Base-by-base conservation (phyloP, 768 basidiomycete species). In the Mycena vitilis region DNA sequence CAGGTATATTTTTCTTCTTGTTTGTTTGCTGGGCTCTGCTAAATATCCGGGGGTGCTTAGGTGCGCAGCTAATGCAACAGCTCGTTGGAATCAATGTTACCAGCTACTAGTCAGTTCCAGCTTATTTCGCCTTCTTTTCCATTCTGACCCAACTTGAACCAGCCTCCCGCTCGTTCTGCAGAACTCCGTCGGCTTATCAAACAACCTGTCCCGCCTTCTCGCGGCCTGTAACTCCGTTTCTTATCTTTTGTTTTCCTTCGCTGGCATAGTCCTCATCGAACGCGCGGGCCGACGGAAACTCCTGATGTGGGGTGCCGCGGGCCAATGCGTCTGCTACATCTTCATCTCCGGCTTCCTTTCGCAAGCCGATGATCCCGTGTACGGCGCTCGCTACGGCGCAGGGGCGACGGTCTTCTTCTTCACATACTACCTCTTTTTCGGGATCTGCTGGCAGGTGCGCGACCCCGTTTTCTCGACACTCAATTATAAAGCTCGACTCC, bases 291-390 rank as follows among this genome's bases (percentile, higher is more conserved):
- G 86, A 40, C 79, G 85, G 36, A 85, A 84, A 68, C 73, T 87
- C 34, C 84, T 87, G 84, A 85, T 87, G 80, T 86, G 82, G 81
- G 85, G 85, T 44, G 86, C 86, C 13, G 82, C 82, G 4, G 84
- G 85, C 34, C 85, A 85, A 74, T 82, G 81, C 64, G 69, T 84
- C 52, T 87, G 84, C 68, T 86, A 84, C 71, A 76, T 81, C 49
- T 79, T 82, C 65, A 85, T 86, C 59, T 78, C 84, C 0, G 82
- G 70, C 0, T 76, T 85, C 38, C 79, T 86, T 34, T 79, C 84
- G 0, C 80, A 79, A 22, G 70, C 81, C 18, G 72, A 74, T 34
- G 77, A 79, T 70, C 70, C 80, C 5, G 68, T 59, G 5, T 70
- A 75, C 42, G 83, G 82, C 1, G 63, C 67, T 5, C 76, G 74